Percentiles rank a stretch among this genome's conserved stretches.
These are phyloP conservation scores for Backusella parvicylindrica DNA, from an alignment of 192 early-diverging fungal species.

Conservation along the genomic window DNA sequence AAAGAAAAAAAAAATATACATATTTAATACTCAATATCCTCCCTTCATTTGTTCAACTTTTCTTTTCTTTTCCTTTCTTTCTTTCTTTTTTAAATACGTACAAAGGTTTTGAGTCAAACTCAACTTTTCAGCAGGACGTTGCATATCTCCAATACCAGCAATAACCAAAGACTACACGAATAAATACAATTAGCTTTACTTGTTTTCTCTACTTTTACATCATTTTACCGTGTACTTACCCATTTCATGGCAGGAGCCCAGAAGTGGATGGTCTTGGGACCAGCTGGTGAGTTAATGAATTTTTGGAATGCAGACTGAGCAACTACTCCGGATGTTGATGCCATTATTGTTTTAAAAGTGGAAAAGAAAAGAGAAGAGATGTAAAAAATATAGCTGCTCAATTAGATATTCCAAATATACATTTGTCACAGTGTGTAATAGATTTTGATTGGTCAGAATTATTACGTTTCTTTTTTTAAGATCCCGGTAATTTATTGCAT, in stretches of 20 bases:
- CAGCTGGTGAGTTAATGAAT: constrained; percentile 73
- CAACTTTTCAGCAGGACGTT: constrained; percentile 88
- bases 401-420: constrained; percentile 2
- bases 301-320: constrained; percentile 49
- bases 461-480: not conserved
- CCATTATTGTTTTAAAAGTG: not conserved
- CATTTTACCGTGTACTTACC: constrained; percentile 41
- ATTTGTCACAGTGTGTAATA: constrained; percentile 4
- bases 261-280: constrained; percentile 96
- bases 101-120: constrained; percentile 76
- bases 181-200: not conserved
- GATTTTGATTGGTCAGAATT: not conserved
- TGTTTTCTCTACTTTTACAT: not conserved
- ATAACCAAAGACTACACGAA: constrained; percentile 78
- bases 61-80: not conserved
- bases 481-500: not conserved
- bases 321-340: not conserved
- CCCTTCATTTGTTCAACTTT: no score
- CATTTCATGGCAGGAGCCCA: constrained; percentile 96
- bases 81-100: constrained; percentile 28
- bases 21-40: not conserved
- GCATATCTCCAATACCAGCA: constrained; percentile 87
- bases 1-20: not conserved
- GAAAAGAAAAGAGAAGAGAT: not conserved
- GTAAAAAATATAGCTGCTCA: constrained; percentile 5